Percentiles rank a stretch among this genome's conserved stretches.
Evolutionary conservation across 345 rosid species (phyloP).

Genomic region (Noccaea bulbosa): DNA sequence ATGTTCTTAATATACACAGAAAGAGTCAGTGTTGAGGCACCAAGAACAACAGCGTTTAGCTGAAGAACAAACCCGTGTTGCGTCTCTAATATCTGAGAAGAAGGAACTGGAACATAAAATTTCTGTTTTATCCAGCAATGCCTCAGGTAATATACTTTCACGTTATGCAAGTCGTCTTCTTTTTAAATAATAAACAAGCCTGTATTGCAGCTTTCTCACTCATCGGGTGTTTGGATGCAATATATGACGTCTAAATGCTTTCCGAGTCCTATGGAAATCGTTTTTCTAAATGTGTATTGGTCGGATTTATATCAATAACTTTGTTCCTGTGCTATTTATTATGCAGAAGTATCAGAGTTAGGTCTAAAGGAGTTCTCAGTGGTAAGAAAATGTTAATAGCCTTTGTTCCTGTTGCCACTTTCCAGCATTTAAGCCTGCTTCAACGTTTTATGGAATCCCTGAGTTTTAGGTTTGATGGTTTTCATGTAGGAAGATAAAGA

Average conservation of each 20-base stretch:
- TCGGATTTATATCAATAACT: conserved; percentile 30
- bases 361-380: conserved; percentile 54
- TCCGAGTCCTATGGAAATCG: background rate
- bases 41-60: conserved; percentile 58
- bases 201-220: background rate
- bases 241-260: conserved; percentile 2
- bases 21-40: conserved; percentile 65
- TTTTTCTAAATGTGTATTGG: conserved; percentile 7
- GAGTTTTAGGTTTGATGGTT: conserved; percentile 21
- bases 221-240: conserved; percentile 11
- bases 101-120: conserved; percentile 74
- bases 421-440: conserved; percentile 17
- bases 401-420: background rate
- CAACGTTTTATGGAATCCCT: conserved; percentile 3
- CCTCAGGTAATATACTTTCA: conserved; percentile 52
- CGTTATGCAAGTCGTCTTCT: conserved; percentile 2
- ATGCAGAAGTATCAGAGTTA: conserved; percentile 51
- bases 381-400: conserved; percentile 52
- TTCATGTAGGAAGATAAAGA: conserved; percentile 78
- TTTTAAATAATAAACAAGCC: background rate
- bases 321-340: conserved; percentile 4
- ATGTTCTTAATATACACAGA: conserved; percentile 55
- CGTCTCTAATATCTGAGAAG: conserved; percentile 71
- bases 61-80: conserved; percentile 69
- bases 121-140: conserved; percentile 48